Percentiles rank a stretch among this genome's conserved stretches.
phyloP scores from a whole-genome alignment of 148 eudicot species.

The Chenopodium album region DNA sequence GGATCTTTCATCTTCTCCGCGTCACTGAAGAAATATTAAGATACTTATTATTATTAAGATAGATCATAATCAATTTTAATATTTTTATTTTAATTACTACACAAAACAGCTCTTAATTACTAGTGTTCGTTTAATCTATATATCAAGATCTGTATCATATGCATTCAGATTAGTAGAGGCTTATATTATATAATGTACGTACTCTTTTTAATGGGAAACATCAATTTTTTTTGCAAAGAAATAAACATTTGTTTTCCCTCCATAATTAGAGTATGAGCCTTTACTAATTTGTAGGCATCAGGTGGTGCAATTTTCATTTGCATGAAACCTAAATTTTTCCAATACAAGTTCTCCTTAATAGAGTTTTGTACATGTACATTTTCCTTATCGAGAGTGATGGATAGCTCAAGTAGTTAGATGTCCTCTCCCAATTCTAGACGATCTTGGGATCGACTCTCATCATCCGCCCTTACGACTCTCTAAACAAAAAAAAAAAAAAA shows the following conservation, averaged over 20 bases:
- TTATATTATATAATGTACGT: background rate
- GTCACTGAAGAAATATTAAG: conserved; percentile 14
- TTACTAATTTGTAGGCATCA: background rate
- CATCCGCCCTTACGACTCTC: no score
- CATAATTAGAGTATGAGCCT: background rate
- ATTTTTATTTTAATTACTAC: conserved; percentile 1
- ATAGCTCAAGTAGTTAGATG: no score
- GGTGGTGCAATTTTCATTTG: background rate
- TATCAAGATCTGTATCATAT: conserved; percentile 1
- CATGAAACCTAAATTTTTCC: background rate
- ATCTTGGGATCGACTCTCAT: no score
- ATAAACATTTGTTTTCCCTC: background rate
- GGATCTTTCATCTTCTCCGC: conserved; percentile 25
- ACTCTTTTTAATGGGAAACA: background rate
- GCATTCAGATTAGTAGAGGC: conserved; percentile 1
- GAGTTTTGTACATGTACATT: no score
- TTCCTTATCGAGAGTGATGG: no score
- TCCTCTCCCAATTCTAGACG: no score
- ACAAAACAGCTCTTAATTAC: background rate
- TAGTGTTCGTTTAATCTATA: background rate
- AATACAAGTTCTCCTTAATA: no score
- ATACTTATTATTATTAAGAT: background rate
- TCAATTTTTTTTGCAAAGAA: background rate
- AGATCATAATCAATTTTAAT: conserved; percentile 1
- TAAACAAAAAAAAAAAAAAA: no score